A percentile compares a stretch with the other conserved stretches of the same genome.
Evolutionary conservation across 106 monocot genomes (phyloP).

Genomic region (Hemerocallis citrina): DNA sequence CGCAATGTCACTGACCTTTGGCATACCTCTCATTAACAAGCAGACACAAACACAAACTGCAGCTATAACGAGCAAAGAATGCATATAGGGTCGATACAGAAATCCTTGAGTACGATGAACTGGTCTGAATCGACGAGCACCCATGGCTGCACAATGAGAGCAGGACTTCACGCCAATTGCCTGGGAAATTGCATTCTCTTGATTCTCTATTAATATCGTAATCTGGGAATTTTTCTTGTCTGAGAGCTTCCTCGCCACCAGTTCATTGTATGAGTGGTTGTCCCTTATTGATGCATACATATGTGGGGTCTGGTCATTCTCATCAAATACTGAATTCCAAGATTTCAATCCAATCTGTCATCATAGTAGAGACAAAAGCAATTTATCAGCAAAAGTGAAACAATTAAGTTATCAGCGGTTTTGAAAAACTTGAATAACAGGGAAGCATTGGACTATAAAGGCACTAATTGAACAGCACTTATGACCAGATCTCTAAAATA

Average conservation of each 20-base stretch:
- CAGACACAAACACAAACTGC: conserved; percentile 83
- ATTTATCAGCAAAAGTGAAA: too few relatives aligned
- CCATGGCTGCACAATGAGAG: conserved; percentile 28
- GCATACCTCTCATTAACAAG: conserved; percentile 41
- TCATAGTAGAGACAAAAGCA: neutral
- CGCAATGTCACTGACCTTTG: conserved; percentile 23
- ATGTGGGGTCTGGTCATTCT: conserved; percentile 25
- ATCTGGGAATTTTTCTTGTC: conserved; percentile 28
- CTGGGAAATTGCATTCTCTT: conserved; percentile 5
- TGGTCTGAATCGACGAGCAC: neutral
- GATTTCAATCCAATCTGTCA: conserved; percentile 39
- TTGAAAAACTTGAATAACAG: too few relatives aligned
- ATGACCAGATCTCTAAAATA: too few relatives aligned
- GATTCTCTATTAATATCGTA: conserved; percentile 14
- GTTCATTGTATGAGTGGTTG: conserved; percentile 31
- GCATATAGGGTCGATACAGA: conserved; percentile 34
- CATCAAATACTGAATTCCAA: conserved; percentile 30
- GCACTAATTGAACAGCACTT: too few relatives aligned
- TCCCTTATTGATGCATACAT: conserved; percentile 31
- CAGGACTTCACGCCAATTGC: conserved; percentile 14
- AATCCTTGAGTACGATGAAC: conserved; percentile 12
- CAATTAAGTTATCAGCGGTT: too few relatives aligned
- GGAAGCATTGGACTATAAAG: too few relatives aligned
- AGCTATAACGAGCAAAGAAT: conserved; percentile 57
- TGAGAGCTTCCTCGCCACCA: conserved; percentile 27